Evolutionary conservation across 192 early-diverging fungal species (phyloP), one percentile per base, ranked within the genome.

Genomic region (Entomortierella chlamydospora): DNA sequence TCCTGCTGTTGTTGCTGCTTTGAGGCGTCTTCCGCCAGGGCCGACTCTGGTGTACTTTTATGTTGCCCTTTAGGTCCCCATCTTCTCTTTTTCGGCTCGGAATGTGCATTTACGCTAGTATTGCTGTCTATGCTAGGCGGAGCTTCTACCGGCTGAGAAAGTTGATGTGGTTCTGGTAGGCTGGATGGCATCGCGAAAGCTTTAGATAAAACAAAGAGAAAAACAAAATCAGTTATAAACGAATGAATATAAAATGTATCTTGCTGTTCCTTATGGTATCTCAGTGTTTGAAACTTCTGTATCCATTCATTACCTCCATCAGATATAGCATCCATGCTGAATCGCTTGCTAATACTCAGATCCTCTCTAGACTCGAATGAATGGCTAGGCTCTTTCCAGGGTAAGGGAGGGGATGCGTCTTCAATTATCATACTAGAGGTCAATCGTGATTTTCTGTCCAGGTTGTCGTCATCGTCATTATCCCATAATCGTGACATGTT

Each of bases 261-360:
- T n/a, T n/a, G n/a, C n/a, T n/a, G n/a, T n/a, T n/a, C n/a, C n/a
- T n/a, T n/a, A n/a, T n/a, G n/a, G n/a, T n/a, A n/a, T n/a, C n/a
- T n/a, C n/a, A n/a, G n/a, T n/a, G n/a, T n/a, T n/a, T n/a, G n/a
- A n/a, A n/a, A n/a, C n/a, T n/a, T n/a, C n/a, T n/a, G n/a, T n/a
- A n/a, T n/a, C n/a, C n/a, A n/a, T n/a, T n/a, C n/a, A n/a, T n/a
- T 64, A 78, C 74, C 74, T 42, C 74, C 74, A 28, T 62, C 74
- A 41, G 66, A 62, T 20, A 78, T 53, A 22, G 55, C 42, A 54
- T 78, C 67, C 60, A 78, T 64, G 29, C 74, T 64, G 51, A 78
- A 78, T 2, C 74, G 61, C 29, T 78, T 59, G 43, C 56, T 70
- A 8, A 37, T 9, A 22, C 67, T 64, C 6, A 63, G 61, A 15